phyloP scores from a whole-genome alignment of 768 basidiomycete genomes.

The Mycena galopus region DNA sequence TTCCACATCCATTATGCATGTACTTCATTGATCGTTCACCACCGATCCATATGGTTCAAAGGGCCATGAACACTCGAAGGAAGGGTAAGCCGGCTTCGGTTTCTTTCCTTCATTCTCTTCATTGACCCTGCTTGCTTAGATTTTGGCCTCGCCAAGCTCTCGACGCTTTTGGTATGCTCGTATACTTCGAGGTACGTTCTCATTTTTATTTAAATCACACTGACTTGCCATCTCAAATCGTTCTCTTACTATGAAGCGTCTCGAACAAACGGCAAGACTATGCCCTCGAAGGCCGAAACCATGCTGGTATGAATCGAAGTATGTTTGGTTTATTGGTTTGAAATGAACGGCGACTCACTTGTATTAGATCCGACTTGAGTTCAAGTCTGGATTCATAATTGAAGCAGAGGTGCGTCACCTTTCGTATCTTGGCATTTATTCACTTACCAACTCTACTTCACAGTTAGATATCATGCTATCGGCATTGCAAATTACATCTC shows the following conservation, averaged over 20 bases:
- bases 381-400: too few relatives aligned
- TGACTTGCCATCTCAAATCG: background rate
- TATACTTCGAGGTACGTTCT: constrained; percentile 1
- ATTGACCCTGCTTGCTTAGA: constrained; percentile 11
- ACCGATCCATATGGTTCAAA: constrained; percentile 13
- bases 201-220: background rate
- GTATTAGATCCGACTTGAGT: too few relatives aligned
- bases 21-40: too few relatives aligned
- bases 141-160: constrained; percentile 5
- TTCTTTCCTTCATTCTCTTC: constrained; percentile 8
- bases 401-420: too few relatives aligned
- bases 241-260: constrained; percentile 2
- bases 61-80: constrained; percentile 2
- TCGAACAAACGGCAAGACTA: background rate
- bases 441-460: too few relatives aligned
- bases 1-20: constrained; percentile 15
- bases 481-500: too few relatives aligned
- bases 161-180: background rate
- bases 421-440: too few relatives aligned
- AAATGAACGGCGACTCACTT: too few relatives aligned
- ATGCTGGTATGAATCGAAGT: too few relatives aligned
- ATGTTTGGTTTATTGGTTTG: too few relatives aligned
- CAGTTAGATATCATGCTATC: too few relatives aligned
- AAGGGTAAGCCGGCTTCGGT: background rate
- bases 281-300: too few relatives aligned